A percentile compares a stretch with the other conserved stretches of the same genome.
Evolutionary conservation across 345 rosid genomes (phyloP).

Genomic region (Eutrema japonicum): DNA sequence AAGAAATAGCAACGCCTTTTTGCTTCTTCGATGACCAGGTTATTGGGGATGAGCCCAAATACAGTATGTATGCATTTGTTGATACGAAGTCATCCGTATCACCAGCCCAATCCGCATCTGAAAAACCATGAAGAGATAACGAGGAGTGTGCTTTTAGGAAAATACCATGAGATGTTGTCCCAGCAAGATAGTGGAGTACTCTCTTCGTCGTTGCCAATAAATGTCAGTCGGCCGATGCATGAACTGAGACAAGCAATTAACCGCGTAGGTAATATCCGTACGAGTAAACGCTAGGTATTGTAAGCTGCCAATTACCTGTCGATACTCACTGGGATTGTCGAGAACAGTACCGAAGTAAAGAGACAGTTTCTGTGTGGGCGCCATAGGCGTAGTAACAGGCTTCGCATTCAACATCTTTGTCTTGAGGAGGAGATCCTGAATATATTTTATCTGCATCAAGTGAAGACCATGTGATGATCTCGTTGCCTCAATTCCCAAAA

Average conservation of each 20-base stretch:
- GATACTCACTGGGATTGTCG: neutral
- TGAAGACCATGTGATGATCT: too few species aligned
- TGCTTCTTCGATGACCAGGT: neutral
- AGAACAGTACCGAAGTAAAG: neutral
- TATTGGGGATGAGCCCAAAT: neutral
- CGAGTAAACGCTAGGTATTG: neutral
- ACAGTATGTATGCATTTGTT: neutral
- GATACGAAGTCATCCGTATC: neutral
- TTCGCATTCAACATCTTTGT: neutral
- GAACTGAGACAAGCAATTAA: neutral
- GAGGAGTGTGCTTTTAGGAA: neutral
- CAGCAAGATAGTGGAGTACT: too few species aligned
- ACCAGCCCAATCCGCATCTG: neutral
- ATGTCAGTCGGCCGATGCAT: neutral
- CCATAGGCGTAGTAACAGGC: neutral
- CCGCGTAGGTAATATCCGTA: neutral
- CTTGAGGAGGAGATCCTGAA: too few species aligned
- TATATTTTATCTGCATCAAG: too few species aligned
- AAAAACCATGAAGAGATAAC: neutral
- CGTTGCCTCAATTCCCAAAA: neutral
- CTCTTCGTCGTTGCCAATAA: too few species aligned
- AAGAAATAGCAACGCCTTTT: neutral
- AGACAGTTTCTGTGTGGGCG: too few species aligned
- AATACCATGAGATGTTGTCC: neutral
- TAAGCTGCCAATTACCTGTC: neutral